Evolutionary conservation across 2,329 filamentous ascomycete species (phyloP).

Genomic region (Xylaria multiplex): DNA sequence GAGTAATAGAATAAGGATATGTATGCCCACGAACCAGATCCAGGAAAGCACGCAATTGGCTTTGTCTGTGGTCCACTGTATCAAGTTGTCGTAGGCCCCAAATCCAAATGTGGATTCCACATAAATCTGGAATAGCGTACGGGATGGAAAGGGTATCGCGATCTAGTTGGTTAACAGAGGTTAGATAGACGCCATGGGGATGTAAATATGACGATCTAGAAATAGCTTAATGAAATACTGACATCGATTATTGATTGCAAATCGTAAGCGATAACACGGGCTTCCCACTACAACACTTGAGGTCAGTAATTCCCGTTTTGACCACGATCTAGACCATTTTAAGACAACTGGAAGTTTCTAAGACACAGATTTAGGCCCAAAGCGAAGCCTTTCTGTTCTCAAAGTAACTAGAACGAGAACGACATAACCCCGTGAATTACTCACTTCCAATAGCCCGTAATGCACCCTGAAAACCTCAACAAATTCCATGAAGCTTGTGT

Average conservation of each 20-base stretch:
- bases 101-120: conserved; percentile 31
- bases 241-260: conserved; percentile 35
- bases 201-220: background rate
- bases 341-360: too few species aligned
- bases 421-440: too few species aligned
- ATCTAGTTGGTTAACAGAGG: conserved; percentile 13
- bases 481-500: conserved; percentile 10
- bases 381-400: too few species aligned
- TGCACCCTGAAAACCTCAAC: conserved; percentile 31
- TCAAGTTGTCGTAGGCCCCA: conserved; percentile 28
- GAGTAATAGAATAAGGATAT: too few species aligned
- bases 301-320: too few species aligned
- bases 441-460: conserved; percentile 23
- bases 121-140: conserved; percentile 33
- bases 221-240: background rate
- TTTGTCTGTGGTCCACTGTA: conserved; percentile 14
- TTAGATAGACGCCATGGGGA: background rate
- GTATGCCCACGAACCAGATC: conserved; percentile 15
- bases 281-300: conserved; percentile 29
- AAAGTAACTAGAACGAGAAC: too few species aligned
- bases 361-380: too few species aligned
- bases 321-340: too few species aligned
- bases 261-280: conserved; percentile 34
- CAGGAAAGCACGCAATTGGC: conserved; percentile 15
- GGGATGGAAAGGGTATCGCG: conserved; percentile 27